Evolutionary conservation across 345 rosid genomes (phyloP), one percentile per base, ranked within the genome.

Genomic region (thale cress (Arabidopsis thaliana)): DNA sequence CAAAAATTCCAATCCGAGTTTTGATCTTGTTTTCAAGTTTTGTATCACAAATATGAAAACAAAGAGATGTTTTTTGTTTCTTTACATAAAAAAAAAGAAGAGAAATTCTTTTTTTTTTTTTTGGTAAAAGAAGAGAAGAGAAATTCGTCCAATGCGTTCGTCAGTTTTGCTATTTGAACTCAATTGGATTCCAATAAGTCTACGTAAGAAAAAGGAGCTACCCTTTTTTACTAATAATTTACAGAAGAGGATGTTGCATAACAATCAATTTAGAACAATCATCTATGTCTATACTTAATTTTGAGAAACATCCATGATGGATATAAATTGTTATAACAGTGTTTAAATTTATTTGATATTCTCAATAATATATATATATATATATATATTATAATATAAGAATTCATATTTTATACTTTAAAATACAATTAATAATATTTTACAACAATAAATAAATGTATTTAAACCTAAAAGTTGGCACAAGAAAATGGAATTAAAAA

Each of bases 161-260:
- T 34, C 71, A 45, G 14, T 24, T 56, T 65, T 25, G 50, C 72
- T 59, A 59, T 75, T 59, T 59, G 68, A 59, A 75, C 67, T 67
- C 62, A 59, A 10, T 20, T 30, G 62, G 56, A 32, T 50, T 50
- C 44, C 59, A 66, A 12, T 58, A 74, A 66, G 52, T 67, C 23
- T 38, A 59, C 61, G 68, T 49, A 58, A 67, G 62, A 65, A 59
- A 75, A 67, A 75, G 73, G 42, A 28, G 36, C 9, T 67, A 37
- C 32, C 62, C 73, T 58, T 75, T 75, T 67, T 63, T 53, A 7
- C 48, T 34, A 32, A 53, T 16, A 23, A 38, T 55, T 73, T 34
- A 14, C 5, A 30, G 13, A 56, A 56, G 30, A 55, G 9, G 4
- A 14, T 44, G 58, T 56, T 55, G 50, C 62, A 24, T 41, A 8